Conservation (phyloP, 306 rosid species). For the Quillaja saponaria region DNA sequence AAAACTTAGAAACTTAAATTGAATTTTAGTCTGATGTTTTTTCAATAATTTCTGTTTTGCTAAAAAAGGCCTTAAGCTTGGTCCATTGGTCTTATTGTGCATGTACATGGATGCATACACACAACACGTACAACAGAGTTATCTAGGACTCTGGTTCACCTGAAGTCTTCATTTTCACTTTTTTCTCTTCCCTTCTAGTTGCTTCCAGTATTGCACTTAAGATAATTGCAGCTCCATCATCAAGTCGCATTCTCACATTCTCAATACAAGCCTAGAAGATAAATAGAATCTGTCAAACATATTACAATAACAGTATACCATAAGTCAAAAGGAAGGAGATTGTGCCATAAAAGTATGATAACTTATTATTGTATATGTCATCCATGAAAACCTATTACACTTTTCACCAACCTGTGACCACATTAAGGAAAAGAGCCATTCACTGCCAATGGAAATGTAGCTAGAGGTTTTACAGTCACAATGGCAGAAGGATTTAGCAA, state of each 20-base stretch:
- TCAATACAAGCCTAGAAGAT: conserved; percentile 65
- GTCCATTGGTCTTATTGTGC: no score
- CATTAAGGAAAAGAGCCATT: background rate
- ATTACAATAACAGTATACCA: conserved; percentile 24
- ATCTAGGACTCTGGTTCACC: conserved; percentile 39
- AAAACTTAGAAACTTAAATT: no score
- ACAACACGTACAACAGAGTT: no score
- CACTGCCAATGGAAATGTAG: conserved; percentile 2
- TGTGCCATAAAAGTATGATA: background rate
- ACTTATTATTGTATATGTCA: background rate
- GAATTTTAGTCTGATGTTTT: no score
- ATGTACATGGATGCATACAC: no score
- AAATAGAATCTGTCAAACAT: conserved; percentile 26
- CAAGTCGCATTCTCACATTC: conserved; percentile 66
- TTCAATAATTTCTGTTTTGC: no score
- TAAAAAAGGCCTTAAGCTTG: no score
- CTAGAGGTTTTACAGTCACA: background rate
- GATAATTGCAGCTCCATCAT: conserved; percentile 72
- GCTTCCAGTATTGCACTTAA: conserved; percentile 69
- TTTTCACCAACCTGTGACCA: conserved; percentile 14
- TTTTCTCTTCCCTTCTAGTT: conserved; percentile 60
- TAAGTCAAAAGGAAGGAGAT: conserved; percentile 14
- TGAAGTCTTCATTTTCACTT: conserved; percentile 62
- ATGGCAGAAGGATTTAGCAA: background rate
- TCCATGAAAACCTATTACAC: conserved; percentile 21